Base-by-base conservation (phyloP, 768 basidiomycete species). In the Rhodotorula sphaerocarpa region DNA sequence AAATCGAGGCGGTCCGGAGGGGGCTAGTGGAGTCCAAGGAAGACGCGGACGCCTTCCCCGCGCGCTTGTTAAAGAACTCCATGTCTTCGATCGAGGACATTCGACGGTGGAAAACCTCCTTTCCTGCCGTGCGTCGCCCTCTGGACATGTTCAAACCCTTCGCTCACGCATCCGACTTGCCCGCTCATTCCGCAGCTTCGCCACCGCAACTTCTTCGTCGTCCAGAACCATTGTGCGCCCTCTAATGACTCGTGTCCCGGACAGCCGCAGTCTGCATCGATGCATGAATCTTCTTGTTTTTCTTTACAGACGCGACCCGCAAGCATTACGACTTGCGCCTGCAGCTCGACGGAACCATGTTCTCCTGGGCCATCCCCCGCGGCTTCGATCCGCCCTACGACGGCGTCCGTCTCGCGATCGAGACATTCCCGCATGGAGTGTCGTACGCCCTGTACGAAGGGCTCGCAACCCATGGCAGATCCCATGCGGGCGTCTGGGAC, bases 301-400 rank as follows among this genome's bases (percentile, higher is more conserved):
- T 28, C 5, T 20, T 36, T 11, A 21, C 36, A 65, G 64, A 57
- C 43, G 66, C 66, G 5, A 63, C 66, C 0, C 16, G 27, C 16
- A 39, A 53, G 14, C 66, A 67, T 33, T 59, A 41, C 39, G 66
- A 67, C 44, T 50, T 67, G 27, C 66, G 66, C 21, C 44, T 67
- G 10, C 66, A 67, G n/a, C 34, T 63, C 55, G 47, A 46, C 50
- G 61, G 50, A 34, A 3, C 11, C 3, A 58, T 55, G 34, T 28
- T 53, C 50, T 57, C 54, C 7, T 57, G 59, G 54, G 61, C 57
- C 7, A 53, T 67, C 27, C 66, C 66, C 27, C 52, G 41, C 28
- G 27, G 23, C 28, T 36, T 59, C 23, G 21, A 52, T 3, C 10
- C 10, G 10, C 2, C 20, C 2, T 18, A 2, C 0, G 20, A 4